A percentile compares a stretch with the other conserved stretches of the same genome.
Conservation (phyloP, 1,284 basidiomycete species). For the Takashimella tepidaria region DNA sequence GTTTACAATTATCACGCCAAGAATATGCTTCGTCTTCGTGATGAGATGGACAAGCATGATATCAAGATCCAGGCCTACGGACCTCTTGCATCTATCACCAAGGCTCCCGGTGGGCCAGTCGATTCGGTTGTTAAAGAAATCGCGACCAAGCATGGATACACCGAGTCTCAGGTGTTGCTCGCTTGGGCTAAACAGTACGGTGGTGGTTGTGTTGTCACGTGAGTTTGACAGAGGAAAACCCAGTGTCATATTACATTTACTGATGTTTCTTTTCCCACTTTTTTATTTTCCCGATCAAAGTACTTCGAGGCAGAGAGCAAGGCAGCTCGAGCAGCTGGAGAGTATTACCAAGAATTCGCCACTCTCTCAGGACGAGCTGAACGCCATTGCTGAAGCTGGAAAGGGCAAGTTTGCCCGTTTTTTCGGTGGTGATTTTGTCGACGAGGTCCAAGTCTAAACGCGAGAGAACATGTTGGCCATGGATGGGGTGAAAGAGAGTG, state of each 20-base stretch:
- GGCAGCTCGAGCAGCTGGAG: slow-evolving; percentile 62
- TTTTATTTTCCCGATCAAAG: slow-evolving; percentile 14
- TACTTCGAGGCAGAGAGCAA: slow-evolving; percentile 61
- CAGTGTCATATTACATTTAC: background rate
- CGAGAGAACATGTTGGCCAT: too few species aligned
- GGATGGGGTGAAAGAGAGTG: too few species aligned
- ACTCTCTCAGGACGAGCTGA: slow-evolving; percentile 56
- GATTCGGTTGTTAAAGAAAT: slow-evolving; percentile 54
- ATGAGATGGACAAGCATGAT: slow-evolving; percentile 56
- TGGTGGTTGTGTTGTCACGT: slow-evolving; percentile 59
- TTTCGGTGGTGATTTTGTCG: slow-evolving; percentile 14
- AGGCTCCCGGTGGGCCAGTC: slow-evolving; percentile 57
- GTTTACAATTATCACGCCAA: slow-evolving; percentile 64
- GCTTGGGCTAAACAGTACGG: slow-evolving; percentile 40
- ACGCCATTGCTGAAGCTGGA: slow-evolving; percentile 34
- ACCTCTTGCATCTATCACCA: slow-evolving; percentile 45
- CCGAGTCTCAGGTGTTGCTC: slow-evolving; percentile 40
- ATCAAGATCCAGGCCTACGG: slow-evolving; percentile 66
- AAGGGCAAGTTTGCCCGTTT: slow-evolving; percentile 30
- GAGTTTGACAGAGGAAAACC: slow-evolving; percentile 10
- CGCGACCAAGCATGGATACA: slow-evolving; percentile 42
- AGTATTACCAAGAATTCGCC: slow-evolving; percentile 56
- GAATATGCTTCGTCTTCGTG: slow-evolving; percentile 54
- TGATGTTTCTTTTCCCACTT: too few species aligned
- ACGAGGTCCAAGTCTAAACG: background rate